phyloP scores from a whole-genome alignment of 2,329 filamentous ascomycete species.

The Coleophoma cylindrospora region DNA sequence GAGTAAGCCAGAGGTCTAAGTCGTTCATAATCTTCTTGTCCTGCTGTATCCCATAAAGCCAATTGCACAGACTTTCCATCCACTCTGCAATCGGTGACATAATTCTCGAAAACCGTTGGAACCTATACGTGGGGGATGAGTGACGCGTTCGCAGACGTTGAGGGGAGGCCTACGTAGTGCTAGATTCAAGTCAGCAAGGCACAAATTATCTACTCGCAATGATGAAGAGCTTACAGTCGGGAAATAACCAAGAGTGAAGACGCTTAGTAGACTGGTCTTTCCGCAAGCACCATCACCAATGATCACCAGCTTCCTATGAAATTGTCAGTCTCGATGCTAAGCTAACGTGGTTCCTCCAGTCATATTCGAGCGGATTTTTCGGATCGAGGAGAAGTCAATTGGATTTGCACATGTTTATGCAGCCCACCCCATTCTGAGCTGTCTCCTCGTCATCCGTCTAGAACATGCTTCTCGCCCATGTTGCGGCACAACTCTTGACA shows the following conservation, averaged over 20 bases:
- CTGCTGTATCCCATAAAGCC: constrained; percentile 98
- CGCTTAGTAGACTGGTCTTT: constrained; percentile 94
- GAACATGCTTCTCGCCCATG: too few relatives aligned
- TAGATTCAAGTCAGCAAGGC: constrained; percentile 26
- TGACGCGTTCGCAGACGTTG: not conserved
- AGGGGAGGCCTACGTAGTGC: constrained; percentile 39
- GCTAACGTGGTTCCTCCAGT: too few relatives aligned
- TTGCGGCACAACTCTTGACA: not conserved
- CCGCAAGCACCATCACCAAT: constrained; percentile 97
- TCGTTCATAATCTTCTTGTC: constrained; percentile 97
- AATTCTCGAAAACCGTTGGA: constrained; percentile 98
- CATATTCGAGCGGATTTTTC: too few relatives aligned
- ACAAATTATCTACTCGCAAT: constrained; percentile 22
- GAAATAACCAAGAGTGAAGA: constrained; percentile 97
- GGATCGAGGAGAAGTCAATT: not conserved
- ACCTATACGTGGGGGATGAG: constrained; percentile 58
- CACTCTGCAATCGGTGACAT: constrained; percentile 96
- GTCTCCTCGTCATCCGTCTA: too few relatives aligned
- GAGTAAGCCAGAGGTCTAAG: constrained; percentile 92
- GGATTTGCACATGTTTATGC: not conserved
- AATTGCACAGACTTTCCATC: constrained; percentile 98
- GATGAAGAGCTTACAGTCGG: constrained; percentile 69
- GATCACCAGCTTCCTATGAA: constrained; percentile 82
- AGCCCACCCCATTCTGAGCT: not conserved
- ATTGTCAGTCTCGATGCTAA: not conserved